phyloP scores from a whole-genome alignment of 306 rosid genomes.

The Carpinus viminea region DNA sequence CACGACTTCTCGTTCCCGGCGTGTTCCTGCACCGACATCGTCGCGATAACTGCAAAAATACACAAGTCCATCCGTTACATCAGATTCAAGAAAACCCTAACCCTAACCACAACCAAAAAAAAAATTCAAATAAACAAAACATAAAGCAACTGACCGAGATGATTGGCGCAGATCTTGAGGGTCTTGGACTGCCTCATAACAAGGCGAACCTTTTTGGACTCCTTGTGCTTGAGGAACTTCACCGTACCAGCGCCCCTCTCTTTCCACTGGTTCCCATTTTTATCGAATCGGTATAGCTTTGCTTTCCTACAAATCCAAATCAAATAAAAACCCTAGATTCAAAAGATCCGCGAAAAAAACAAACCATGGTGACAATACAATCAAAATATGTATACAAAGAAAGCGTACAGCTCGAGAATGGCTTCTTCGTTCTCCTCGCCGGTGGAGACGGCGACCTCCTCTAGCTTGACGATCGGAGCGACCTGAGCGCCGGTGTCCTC shows the following conservation, averaged over 20 bases:
- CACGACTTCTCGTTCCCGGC: constrained; percentile 95
- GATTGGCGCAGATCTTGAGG: constrained; percentile 94
- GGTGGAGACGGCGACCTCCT: constrained; percentile 69
- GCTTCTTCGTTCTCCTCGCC: constrained; percentile 84
- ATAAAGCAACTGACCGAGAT: constrained; percentile 50
- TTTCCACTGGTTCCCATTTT: constrained; percentile 87
- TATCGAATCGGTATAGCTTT: constrained; percentile 92
- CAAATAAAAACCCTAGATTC: constrained; percentile 12
- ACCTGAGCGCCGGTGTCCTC: constrained; percentile 98
- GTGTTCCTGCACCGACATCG: constrained; percentile 87
- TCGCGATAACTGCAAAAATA: constrained; percentile 54
- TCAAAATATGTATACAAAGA: not conserved
- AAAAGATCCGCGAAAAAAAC: not conserved
- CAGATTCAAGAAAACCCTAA: constrained; percentile 7
- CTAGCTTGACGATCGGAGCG: constrained; percentile 91
- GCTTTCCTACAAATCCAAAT: constrained; percentile 53
- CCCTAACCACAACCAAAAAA: not conserved
- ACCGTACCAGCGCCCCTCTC: constrained; percentile 91
- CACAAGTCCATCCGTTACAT: not conserved
- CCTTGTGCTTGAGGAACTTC: constrained; percentile 71
- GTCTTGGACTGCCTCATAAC: constrained; percentile 90
- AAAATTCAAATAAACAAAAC: not conserved
- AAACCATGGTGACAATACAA: constrained; percentile 3
- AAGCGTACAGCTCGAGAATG: constrained; percentile 72
- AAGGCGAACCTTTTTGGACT: constrained; percentile 69